Conservation (phyloP, 176 grass and related monocot species). For the Musa beccarii region DNA sequence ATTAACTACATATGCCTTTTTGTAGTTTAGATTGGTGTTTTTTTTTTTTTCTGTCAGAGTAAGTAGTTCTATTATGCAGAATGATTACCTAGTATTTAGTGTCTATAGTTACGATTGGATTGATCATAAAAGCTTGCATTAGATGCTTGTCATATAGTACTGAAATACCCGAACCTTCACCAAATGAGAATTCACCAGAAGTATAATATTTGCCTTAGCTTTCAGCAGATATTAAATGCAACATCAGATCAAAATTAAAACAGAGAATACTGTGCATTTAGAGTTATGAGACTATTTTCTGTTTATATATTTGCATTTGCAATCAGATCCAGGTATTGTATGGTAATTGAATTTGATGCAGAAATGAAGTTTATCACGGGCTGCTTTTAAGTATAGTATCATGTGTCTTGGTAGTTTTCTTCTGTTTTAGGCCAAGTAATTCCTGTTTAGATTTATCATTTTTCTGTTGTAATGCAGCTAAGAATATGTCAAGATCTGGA, state of each 20-base stretch:
- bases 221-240: too few relatives aligned
- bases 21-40: neutral
- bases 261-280: too few relatives aligned
- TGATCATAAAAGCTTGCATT: neutral
- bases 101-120: too few relatives aligned
- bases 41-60: too few relatives aligned
- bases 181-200: too few relatives aligned
- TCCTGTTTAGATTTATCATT: neutral
- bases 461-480: conserved; percentile 31
- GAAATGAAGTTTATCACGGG: neutral
- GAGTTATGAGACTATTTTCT: too few relatives aligned
- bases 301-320: too few relatives aligned
- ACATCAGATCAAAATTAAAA: too few relatives aligned
- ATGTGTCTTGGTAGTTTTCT: neutral
- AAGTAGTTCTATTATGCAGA: too few relatives aligned
- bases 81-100: too few relatives aligned
- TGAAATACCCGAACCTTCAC: neutral
- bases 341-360: neutral
- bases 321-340: too few relatives aligned
- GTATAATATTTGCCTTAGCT: too few relatives aligned
- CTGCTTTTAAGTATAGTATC: neutral
- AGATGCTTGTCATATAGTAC: neutral
- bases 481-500: conserved; percentile 44
- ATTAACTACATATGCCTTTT: neutral
- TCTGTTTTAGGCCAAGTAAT: neutral